These are phyloP conservation scores for Fusarium vanettenii DNA, from an alignment of 2,329 filamentous ascomycete genomes.

Conservation along the genomic window DNA sequence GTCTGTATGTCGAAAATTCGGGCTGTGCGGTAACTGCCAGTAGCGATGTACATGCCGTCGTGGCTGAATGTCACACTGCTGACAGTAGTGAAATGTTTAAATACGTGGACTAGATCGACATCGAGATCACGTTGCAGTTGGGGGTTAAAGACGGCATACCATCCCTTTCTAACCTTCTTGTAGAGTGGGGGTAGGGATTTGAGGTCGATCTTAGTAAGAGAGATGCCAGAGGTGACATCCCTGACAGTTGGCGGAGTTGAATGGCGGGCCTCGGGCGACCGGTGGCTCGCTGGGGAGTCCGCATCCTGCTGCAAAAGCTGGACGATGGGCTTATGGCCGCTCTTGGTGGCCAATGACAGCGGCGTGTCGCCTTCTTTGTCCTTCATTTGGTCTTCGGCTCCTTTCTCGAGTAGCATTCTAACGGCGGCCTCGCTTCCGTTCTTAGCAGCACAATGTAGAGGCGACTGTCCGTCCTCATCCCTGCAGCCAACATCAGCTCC, in stretches of 20 bases:
- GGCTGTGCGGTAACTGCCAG: not conserved
- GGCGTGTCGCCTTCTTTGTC: fast-evolving
- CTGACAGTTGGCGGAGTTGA: fast-evolving
- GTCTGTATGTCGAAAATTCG: not conserved
- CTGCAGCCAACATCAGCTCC: not conserved
- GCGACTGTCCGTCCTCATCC: not conserved
- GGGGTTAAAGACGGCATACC: not conserved
- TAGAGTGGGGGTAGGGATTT: not conserved
- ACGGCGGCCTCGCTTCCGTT: not conserved
- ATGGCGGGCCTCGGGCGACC: not conserved
- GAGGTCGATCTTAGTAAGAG: not conserved
- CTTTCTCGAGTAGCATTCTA: not conserved
- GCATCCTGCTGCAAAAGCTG: not conserved
- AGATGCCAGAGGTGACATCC: not conserved
- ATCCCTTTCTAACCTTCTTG: not conserved
- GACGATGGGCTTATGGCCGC: not conserved
- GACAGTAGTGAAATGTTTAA: not conserved
- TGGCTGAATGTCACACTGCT: not conserved
- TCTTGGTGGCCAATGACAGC: not conserved
- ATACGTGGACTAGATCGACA: not conserved
- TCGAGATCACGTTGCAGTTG: not conserved
- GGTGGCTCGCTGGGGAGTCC: not conserved
- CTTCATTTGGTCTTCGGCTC: not conserved
- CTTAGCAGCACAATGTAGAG: not conserved
- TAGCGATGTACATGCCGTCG: not conserved